Evolutionary conservation across 768 basidiomycete species (phyloP), one percentile per base, ranked within the genome.

Genomic region (Inosperma sp.): DNA sequence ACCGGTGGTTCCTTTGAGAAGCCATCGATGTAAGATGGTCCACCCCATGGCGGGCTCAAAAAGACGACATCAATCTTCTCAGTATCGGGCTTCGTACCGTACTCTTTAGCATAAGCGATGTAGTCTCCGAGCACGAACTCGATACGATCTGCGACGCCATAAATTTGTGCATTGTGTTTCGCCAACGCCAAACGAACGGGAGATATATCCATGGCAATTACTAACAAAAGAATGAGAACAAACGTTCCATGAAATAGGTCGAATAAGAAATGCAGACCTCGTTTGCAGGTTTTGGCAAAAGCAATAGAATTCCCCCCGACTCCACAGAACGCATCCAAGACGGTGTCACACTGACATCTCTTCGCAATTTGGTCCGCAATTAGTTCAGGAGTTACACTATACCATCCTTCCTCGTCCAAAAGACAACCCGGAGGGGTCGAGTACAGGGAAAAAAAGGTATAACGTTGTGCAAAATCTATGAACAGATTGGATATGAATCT

Each of bases 261-360:
- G 45, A 9, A 39, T 34, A 50, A 33, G 26, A 13, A 29, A 36
- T 31, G 21, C 84, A 52, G 60, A 96, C 95, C 95, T 67, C 88
- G 72, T 64, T 95, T 88, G 70, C 96, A 99, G 2, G 93, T 96
- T 65, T 86, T 82, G 2, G 96, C 96, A 67, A 99, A 97, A 3
- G 93, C 92, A 51, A 99, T 98, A 1, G 95, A 82, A 61, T 99
- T 99, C 13, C 95, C 96, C 22, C 96, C 96, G 0, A 98, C 94
- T 1, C 96, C 96, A 62, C 94, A 97, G 65, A 98, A 99, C 0
- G 93, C 91, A 62, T 98, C 96, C 29, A 95, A 74, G 53, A 96
- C 75, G 3, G 84, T 85, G 54, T 82, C 82, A 56, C 86, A 91
- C 7, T 87, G 80, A 72, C 95, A 96, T 19, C 94, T 75, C 57